Evolutionary conservation across 495 filamentous ascomycete genomes (phyloP).

Genomic region (Cudoniella acicularis): DNA sequence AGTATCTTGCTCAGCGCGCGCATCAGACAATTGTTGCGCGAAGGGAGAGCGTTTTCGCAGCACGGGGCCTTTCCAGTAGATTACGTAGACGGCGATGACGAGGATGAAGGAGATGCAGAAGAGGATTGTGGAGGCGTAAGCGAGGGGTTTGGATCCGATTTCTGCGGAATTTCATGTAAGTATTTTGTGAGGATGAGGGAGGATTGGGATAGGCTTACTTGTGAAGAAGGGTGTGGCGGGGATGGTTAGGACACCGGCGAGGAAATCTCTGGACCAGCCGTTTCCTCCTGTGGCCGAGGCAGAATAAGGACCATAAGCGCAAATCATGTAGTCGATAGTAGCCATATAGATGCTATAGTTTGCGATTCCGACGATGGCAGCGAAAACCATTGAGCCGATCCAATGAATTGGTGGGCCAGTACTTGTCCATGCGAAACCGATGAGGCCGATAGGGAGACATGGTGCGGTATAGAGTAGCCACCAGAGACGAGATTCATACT

Average conservation of each 20-base stretch:
- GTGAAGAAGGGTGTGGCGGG: constrained; percentile 67
- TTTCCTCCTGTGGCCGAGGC: constrained; percentile 77
- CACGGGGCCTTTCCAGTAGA: constrained; percentile 71
- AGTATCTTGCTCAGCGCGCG: constrained; percentile 39
- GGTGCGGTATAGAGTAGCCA: constrained; percentile 61
- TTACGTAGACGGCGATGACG: constrained; percentile 69
- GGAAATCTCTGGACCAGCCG: constrained; percentile 69
- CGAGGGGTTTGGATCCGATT: constrained; percentile 59
- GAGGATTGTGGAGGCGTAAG: constrained; percentile 71
- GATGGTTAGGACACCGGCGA: constrained; percentile 75
- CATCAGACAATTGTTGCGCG: constrained; percentile 63
- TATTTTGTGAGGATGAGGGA: not conserved
- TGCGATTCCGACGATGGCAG: constrained; percentile 60
- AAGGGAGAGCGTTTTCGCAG: constrained; percentile 69
- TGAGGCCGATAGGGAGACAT: constrained; percentile 61
- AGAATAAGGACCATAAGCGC: constrained; percentile 71
- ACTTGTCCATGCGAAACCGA: constrained; percentile 66
- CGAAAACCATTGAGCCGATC: constrained; percentile 57
- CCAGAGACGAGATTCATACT: constrained; percentile 54
- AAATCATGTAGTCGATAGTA: constrained; percentile 85
- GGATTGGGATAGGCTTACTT: constrained; percentile 15
- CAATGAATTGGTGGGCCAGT: constrained; percentile 60
- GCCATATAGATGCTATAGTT: constrained; percentile 77
- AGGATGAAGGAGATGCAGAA: constrained; percentile 63
- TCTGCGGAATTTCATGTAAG: constrained; percentile 31